phyloP scores from a whole-genome alignment of 2,329 filamentous ascomycete genomes.

The Lachnellula cervina region DNA sequence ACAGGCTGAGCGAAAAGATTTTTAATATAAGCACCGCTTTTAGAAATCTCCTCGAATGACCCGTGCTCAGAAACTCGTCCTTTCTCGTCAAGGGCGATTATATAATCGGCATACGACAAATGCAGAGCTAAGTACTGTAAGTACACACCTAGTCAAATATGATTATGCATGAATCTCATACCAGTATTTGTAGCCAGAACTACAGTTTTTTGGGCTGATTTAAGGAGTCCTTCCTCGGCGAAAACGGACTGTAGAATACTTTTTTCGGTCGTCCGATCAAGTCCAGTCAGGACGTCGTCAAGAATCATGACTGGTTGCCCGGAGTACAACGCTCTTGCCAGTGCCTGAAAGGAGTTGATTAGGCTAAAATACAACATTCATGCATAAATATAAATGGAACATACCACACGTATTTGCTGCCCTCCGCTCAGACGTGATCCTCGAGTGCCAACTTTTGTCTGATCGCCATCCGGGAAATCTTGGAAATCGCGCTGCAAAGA shows the following conservation, averaged over 20 bases:
- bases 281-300: slow-evolving; percentile 22
- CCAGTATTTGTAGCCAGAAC: slow-evolving; percentile 31
- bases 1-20: background rate
- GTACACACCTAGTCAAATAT: background rate
- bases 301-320: slow-evolving; percentile 15
- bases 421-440: slow-evolving; percentile 29
- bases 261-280: slow-evolving; percentile 19
- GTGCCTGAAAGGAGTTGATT: slow-evolving; percentile 8
- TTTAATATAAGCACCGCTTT: background rate
- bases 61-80: slow-evolving; percentile 9
- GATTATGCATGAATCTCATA: slow-evolving; percentile 1
- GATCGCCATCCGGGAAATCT: slow-evolving; percentile 23
- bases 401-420: slow-evolving; percentile 15
- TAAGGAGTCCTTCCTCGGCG: slow-evolving; percentile 6
- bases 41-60: background rate
- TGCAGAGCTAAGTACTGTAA: slow-evolving; percentile 7
- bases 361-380: background rate
- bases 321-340: slow-evolving; percentile 24
- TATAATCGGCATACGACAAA: slow-evolving; percentile 12
- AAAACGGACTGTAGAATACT: slow-evolving; percentile 12
- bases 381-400: background rate
- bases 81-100: slow-evolving; percentile 8
- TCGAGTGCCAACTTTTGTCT: slow-evolving; percentile 22
- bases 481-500: slow-evolving; percentile 16
- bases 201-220: slow-evolving; percentile 28